Evolutionary conservation across 169 alveolate genomes (phyloP).

Genomic region (Haemoproteus tartakovskyi): DNA sequence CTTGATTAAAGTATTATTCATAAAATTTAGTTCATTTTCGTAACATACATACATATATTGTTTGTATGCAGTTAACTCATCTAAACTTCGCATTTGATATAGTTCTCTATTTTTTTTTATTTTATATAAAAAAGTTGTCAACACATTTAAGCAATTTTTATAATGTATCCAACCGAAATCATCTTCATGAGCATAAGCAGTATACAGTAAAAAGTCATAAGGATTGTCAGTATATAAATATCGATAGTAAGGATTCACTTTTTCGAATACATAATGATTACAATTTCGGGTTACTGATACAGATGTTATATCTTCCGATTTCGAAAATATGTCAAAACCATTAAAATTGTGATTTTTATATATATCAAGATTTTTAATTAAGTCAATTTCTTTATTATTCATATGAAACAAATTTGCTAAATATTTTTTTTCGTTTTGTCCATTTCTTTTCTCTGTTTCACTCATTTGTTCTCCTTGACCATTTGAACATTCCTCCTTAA

Average conservation of each 20-base stretch:
- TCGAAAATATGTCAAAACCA: slow-evolving; percentile 54
- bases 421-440: slow-evolving; percentile 22
- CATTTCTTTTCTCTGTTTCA: background rate
- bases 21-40: slow-evolving; percentile 45
- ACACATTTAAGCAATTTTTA: slow-evolving; percentile 10
- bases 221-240: slow-evolving; percentile 42
- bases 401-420: slow-evolving; percentile 12
- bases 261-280: slow-evolving; percentile 10
- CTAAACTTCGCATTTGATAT: slow-evolving; percentile 6
- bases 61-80: slow-evolving; percentile 18
- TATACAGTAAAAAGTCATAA: slow-evolving; percentile 48
- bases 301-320: background rate
- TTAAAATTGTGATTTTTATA: slow-evolving; percentile 47
- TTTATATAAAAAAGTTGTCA: slow-evolving; percentile 42
- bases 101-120: slow-evolving; percentile 44
- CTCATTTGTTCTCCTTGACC: background rate
- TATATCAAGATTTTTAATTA: slow-evolving; percentile 44
- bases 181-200: slow-evolving; percentile 54
- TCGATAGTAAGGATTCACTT: slow-evolving; percentile 17
- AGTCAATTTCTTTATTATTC: slow-evolving; percentile 41
- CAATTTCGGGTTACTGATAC: background rate
- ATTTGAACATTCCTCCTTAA: background rate
- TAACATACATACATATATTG: slow-evolving; percentile 53
- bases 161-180: slow-evolving; percentile 37
- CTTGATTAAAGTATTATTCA: slow-evolving; percentile 12